A percentile compares a stretch with the other conserved stretches of the same genome.
Conservation (phyloP, 1,284 basidiomycete species). For the Porphyrellus sp. region DNA sequence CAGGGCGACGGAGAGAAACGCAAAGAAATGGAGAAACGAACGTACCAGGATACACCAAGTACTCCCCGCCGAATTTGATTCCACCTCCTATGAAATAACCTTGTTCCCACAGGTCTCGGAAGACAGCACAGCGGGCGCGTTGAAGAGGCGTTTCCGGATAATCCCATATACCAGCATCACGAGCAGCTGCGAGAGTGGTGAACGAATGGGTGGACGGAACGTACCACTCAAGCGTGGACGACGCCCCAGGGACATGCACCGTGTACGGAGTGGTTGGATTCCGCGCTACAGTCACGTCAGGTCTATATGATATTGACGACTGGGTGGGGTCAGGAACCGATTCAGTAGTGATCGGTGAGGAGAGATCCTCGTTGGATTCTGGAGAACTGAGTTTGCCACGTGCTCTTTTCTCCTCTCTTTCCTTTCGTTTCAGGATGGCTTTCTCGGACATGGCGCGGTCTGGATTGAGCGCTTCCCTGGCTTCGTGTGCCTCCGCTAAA, state of each 20-base stretch:
- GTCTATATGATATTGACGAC: slow-evolving; percentile 4
- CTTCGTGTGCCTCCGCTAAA: slow-evolving; percentile 43
- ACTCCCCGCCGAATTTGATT: slow-evolving; percentile 93
- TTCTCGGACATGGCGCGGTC: slow-evolving; percentile 55
- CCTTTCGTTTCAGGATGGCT: slow-evolving; percentile 66
- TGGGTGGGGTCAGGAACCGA: slow-evolving; percentile 10
- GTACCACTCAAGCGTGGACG: slow-evolving; percentile 65
- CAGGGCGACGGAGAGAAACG: neutral
- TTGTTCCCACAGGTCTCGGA: slow-evolving; percentile 75
- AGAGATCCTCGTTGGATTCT: slow-evolving; percentile 21
- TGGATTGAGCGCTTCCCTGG: slow-evolving; percentile 42
- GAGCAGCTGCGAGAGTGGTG: slow-evolving; percentile 58
- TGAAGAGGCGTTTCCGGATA: slow-evolving; percentile 69
- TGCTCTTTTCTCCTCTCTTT: slow-evolving; percentile 51
- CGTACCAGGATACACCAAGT: slow-evolving; percentile 92
- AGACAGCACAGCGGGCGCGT: slow-evolving; percentile 74
- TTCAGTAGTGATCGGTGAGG: slow-evolving; percentile 20
- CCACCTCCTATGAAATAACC: slow-evolving; percentile 86
- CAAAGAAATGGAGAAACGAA: slow-evolving; percentile 9
- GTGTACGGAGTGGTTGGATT: slow-evolving; percentile 43
- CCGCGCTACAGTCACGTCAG: neutral
- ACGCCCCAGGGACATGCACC: slow-evolving; percentile 59
- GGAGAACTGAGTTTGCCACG: slow-evolving; percentile 2
- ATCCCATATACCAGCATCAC: slow-evolving; percentile 68
- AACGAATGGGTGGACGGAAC: slow-evolving; percentile 42